These are phyloP conservation scores for Cercospora berteroae DNA, from an alignment of 2,329 filamentous ascomycete species.

Conservation along the genomic window DNA sequence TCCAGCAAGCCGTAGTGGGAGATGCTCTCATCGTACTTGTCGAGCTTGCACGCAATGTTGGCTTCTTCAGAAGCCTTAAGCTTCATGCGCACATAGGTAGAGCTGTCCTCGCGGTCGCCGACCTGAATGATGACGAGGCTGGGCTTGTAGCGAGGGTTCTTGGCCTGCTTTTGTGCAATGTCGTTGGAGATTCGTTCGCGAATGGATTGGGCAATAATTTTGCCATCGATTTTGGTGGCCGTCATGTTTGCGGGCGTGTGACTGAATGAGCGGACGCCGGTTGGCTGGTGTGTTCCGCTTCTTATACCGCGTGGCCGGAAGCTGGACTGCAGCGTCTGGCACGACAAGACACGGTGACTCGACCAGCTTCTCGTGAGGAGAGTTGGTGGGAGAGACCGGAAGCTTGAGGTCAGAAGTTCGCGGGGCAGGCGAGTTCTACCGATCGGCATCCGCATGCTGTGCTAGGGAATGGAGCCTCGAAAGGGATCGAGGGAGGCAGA, in stretches of 20 bases:
- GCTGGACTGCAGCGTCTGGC: not conserved
- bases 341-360: not conserved
- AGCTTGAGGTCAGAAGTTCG: no score
- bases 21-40: slow-evolving; percentile 78
- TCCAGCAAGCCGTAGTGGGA: slow-evolving; percentile 83
- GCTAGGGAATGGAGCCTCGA: no score
- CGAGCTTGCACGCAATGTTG: slow-evolving; percentile 81
- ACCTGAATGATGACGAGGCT: slow-evolving; percentile 96
- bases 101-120: slow-evolving; percentile 82
- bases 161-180: slow-evolving; percentile 75
- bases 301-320: not conserved
- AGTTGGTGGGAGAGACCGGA: not conserved
- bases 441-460: no score
- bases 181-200: slow-evolving; percentile 76
- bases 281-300: not conserved
- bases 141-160: slow-evolving; percentile 84
- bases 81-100: slow-evolving; percentile 99
- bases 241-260: slow-evolving; percentile 66
- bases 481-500: no score
- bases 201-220: slow-evolving; percentile 87
- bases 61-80: slow-evolving; percentile 95
- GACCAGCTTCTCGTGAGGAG: slow-evolving; percentile 1
- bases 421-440: no score
- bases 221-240: slow-evolving; percentile 91
- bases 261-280: slow-evolving; percentile 44